These are phyloP conservation scores for Candida ovalis DNA, from an alignment of 805 yeast species.

Conservation along the genomic window DNA sequence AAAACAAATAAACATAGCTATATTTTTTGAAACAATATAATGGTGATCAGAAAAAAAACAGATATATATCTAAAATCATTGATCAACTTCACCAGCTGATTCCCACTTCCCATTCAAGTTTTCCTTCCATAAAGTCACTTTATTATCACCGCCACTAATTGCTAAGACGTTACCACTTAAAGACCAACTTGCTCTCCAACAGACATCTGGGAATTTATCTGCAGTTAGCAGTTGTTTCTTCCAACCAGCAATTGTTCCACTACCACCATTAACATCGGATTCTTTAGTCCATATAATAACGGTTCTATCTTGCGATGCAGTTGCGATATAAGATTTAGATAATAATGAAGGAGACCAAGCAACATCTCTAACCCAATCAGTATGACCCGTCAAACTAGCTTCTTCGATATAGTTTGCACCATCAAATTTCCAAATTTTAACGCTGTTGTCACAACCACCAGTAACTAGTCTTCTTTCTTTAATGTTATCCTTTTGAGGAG, in stretches of 20 bases:
- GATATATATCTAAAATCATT: slow-evolving; percentile 39
- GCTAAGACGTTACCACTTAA: slow-evolving; percentile 94
- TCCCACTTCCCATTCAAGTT: slow-evolving; percentile 93
- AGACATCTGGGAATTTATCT: slow-evolving; percentile 91
- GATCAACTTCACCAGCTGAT: slow-evolving; percentile 93
- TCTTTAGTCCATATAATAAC: slow-evolving; percentile 93
- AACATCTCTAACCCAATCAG: slow-evolving; percentile 98
- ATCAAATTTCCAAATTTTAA: slow-evolving; percentile 83
- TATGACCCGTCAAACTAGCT: slow-evolving; percentile 79
- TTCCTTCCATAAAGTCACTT: slow-evolving; percentile 95
- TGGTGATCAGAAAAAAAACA: background rate
- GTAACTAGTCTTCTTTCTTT: slow-evolving; percentile 74
- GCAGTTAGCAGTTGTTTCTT: slow-evolving; percentile 67
- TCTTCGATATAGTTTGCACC: slow-evolving; percentile 64
- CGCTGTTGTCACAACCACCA: slow-evolving; percentile 93
- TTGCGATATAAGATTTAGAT: slow-evolving; percentile 84
- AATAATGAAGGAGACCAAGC: slow-evolving; percentile 95
- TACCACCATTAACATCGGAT: slow-evolving; percentile 7
- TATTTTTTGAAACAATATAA: background rate
- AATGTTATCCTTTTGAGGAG: slow-evolving; percentile 41
- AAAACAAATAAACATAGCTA: background rate
- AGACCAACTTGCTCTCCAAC: slow-evolving; percentile 99
- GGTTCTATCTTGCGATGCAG: slow-evolving; percentile 94
- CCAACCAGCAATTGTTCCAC: slow-evolving; percentile 44
- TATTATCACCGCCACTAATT: slow-evolving; percentile 93